phyloP scores from a whole-genome alignment of 139 green algal genomes.

The Tetraselmis chui region DNA sequence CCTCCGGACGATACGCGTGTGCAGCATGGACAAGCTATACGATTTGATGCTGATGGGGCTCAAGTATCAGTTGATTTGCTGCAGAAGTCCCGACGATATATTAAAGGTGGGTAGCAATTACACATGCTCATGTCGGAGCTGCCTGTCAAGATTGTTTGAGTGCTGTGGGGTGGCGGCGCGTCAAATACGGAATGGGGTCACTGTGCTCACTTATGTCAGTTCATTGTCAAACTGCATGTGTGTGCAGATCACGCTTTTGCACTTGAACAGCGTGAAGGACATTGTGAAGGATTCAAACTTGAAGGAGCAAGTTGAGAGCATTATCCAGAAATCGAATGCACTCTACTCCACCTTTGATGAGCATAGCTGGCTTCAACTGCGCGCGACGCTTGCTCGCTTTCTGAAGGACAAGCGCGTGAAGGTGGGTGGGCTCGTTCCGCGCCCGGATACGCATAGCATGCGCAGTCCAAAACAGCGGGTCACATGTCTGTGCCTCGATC shows the following conservation, averaged over 20 bases:
- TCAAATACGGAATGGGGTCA: background rate
- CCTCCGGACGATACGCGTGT: too few relatives aligned
- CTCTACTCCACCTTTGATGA: constrained; percentile 25
- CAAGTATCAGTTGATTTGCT: constrained; percentile 55
- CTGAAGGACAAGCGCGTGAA: constrained; percentile 56
- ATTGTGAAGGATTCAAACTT: constrained; percentile 10
- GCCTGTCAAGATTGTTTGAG: background rate
- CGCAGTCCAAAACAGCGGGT: too few relatives aligned
- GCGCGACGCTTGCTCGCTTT: constrained; percentile 40
- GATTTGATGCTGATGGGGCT: constrained; percentile 75
- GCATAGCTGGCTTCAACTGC: constrained; percentile 40
- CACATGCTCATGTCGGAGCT: background rate
- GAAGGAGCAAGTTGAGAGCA: constrained; percentile 1
- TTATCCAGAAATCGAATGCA: background rate
- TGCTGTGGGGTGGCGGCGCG: background rate
- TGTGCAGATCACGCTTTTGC: constrained; percentile 41
- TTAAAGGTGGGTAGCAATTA: constrained; percentile 36
- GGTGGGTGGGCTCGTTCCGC: constrained; percentile 7
- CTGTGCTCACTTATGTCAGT: background rate
- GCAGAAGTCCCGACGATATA: constrained; percentile 28
- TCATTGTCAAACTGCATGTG: background rate
- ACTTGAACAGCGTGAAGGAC: constrained; percentile 36
- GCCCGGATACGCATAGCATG: too few relatives aligned
- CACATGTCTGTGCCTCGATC: background rate
- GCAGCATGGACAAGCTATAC: constrained; percentile 80